Evolutionary conservation across 2,329 filamentous ascomycete species (phyloP).

Genomic region (Penicillium sp.): DNA sequence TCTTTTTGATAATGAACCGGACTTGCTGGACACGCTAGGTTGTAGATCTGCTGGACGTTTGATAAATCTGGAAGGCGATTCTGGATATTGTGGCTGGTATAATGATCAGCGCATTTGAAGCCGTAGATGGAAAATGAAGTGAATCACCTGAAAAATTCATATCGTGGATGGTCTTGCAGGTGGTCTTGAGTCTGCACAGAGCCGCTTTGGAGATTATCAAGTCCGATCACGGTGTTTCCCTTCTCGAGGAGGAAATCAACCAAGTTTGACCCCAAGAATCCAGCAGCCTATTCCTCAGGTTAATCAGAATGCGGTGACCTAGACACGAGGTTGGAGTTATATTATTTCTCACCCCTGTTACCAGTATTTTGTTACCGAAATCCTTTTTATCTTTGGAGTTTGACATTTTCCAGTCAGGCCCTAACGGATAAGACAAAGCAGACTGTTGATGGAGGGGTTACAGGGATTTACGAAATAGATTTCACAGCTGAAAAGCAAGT

Average conservation of each 20-base stretch:
- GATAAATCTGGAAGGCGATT: conserved; percentile 1
- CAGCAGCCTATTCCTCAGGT: conserved; percentile 13
- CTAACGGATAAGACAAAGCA: background rate
- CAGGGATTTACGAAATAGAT: too few relatives aligned
- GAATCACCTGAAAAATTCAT: conserved; percentile 10
- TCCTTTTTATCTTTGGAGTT: background rate
- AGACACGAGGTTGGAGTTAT: too few relatives aligned
- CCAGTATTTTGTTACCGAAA: background rate
- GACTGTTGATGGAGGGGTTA: background rate
- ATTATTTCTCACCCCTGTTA: conserved; percentile 1
- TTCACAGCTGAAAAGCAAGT: background rate
- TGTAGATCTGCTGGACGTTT: conserved; percentile 34
- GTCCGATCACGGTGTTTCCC: conserved; percentile 14
- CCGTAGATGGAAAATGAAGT: background rate
- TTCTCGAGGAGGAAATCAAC: conserved; percentile 17
- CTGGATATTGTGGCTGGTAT: conserved; percentile 16
- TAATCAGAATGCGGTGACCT: too few relatives aligned
- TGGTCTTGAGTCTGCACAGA: conserved; percentile 12
- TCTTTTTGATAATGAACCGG: conserved; percentile 35
- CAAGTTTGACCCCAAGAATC: conserved; percentile 19
- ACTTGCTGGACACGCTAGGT: conserved; percentile 36
- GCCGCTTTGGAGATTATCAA: conserved; percentile 19
- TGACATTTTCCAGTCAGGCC: background rate
- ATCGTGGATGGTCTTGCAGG: conserved; percentile 7
- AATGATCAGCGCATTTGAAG: too few relatives aligned